phyloP scores from a whole-genome alignment of 768 basidiomycete species.

The Leccinum imitatum region DNA sequence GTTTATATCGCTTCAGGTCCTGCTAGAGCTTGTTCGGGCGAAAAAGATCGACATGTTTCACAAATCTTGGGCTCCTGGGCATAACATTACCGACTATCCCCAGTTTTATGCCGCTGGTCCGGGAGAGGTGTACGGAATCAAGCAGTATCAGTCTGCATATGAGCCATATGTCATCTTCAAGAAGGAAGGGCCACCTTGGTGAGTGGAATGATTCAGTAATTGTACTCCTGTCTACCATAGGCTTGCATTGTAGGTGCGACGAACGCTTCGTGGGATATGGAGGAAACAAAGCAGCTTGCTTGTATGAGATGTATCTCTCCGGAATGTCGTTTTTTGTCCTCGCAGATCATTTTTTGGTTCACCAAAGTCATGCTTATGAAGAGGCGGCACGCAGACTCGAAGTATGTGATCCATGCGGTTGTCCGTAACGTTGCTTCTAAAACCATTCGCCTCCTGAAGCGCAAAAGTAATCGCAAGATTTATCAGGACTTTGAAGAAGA shows the following conservation, averaged over 20 bases:
- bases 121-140: constrained; percentile 73
- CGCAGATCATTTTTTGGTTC: constrained; percentile 84
- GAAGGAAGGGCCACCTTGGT: constrained; percentile 77
- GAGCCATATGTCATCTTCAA: constrained; percentile 87
- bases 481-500: constrained; percentile 81
- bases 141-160: constrained; percentile 77
- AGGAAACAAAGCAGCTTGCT: constrained; percentile 89
- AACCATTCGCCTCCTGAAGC: constrained; percentile 37
- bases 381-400: constrained; percentile 71
- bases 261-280: constrained; percentile 91
- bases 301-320: constrained; percentile 88
- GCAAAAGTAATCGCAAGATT: constrained; percentile 72
- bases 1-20: constrained; percentile 35
- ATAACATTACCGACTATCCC: constrained; percentile 78
- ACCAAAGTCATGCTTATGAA: constrained; percentile 83
- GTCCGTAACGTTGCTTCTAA: not conserved
- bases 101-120: constrained; percentile 60
- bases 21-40: constrained; percentile 57
- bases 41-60: constrained; percentile 75
- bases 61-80: constrained; percentile 72
- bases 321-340: constrained; percentile 84
- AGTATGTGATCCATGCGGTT: constrained; percentile 37
- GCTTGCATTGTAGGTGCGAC: constrained; percentile 65
- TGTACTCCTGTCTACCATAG: not conserved
- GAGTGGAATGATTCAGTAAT: constrained; percentile 15